Evolutionary conservation across 1,284 basidiomycete genomes (phyloP).

Genomic region (Trichosporon asahii): DNA sequence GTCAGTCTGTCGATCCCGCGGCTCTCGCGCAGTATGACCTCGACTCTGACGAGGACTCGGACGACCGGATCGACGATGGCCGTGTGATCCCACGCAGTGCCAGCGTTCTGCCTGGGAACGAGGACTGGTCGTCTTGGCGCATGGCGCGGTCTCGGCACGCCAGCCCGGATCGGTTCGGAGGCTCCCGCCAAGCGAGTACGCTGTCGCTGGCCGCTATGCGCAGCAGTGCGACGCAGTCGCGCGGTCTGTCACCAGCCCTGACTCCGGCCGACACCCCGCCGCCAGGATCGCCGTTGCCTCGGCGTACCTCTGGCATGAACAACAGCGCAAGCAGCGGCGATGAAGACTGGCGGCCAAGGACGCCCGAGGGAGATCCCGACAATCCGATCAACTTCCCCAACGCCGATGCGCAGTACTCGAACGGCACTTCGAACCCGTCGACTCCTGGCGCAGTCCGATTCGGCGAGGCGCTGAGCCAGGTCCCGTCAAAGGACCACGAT

Average conservation of each 20-base stretch:
- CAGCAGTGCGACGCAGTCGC: conserved; percentile 18
- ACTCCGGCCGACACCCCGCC: conserved; percentile 26
- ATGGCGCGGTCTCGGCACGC: conserved; percentile 31
- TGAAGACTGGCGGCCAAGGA: conserved; percentile 9
- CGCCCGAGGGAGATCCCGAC: conserved; percentile 6
- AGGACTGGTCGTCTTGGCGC: conserved; percentile 25
- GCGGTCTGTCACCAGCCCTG: conserved; percentile 51
- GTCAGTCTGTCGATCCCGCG: conserved; percentile 77
- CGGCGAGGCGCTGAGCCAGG: background rate
- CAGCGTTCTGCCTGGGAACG: conserved; percentile 38
- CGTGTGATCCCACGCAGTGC: conserved; percentile 26
- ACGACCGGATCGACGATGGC: conserved; percentile 36
- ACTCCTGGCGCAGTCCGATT: conserved; percentile 1
- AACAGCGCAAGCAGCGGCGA: conserved; percentile 3
- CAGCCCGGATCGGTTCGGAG: background rate
- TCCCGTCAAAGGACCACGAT: background rate
- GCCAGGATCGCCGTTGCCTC: background rate
- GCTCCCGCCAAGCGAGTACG: conserved; percentile 5
- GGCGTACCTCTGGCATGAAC: background rate
- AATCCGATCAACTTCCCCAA: conserved; percentile 12
- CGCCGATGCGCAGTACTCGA: background rate
- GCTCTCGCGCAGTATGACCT: conserved; percentile 44
- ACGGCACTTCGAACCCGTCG: background rate
- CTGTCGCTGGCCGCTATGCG: conserved; percentile 9
- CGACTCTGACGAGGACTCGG: conserved; percentile 35